Evolutionary conservation across 192 early-diverging fungal species (phyloP).

Genomic region (Coemansia sp.): DNA sequence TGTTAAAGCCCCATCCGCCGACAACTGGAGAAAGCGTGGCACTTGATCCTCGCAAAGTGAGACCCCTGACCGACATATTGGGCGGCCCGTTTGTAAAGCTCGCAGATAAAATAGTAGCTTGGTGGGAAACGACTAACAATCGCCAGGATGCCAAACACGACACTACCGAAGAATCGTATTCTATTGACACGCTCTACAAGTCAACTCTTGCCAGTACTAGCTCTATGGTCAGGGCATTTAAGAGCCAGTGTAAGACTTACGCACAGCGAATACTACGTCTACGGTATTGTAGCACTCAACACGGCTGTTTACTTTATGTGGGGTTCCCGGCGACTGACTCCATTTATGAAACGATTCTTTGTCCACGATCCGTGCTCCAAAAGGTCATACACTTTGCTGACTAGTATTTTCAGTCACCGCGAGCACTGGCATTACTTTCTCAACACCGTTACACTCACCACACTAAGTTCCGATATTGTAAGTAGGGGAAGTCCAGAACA

Average conservation of each 20-base stretch:
- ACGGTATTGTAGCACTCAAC: background rate
- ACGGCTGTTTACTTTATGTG: background rate
- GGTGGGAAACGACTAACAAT: background rate
- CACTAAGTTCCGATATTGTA: background rate
- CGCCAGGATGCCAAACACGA: background rate
- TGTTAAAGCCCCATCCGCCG: background rate
- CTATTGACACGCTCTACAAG: background rate
- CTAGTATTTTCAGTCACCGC: background rate
- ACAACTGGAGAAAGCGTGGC: background rate
- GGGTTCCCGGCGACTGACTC: background rate
- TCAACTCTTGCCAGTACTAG: background rate
- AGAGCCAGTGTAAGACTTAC: background rate
- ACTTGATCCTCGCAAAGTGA: background rate
- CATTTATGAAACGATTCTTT: slow-evolving; percentile 1
- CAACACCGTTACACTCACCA: background rate
- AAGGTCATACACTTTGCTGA: background rate
- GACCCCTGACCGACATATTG: background rate
- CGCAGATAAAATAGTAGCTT: background rate
- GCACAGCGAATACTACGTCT: background rate
- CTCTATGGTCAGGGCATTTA: background rate
- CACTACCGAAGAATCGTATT: background rate
- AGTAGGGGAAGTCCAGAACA: background rate
- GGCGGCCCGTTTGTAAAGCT: background rate
- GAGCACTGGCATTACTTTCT: background rate
- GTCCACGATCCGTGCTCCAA: background rate